A percentile compares a stretch with the other conserved stretches of the same genome.
Evolutionary conservation across 1,284 basidiomycete genomes (phyloP).

Genomic region (Neonothopanus nambi): DNA sequence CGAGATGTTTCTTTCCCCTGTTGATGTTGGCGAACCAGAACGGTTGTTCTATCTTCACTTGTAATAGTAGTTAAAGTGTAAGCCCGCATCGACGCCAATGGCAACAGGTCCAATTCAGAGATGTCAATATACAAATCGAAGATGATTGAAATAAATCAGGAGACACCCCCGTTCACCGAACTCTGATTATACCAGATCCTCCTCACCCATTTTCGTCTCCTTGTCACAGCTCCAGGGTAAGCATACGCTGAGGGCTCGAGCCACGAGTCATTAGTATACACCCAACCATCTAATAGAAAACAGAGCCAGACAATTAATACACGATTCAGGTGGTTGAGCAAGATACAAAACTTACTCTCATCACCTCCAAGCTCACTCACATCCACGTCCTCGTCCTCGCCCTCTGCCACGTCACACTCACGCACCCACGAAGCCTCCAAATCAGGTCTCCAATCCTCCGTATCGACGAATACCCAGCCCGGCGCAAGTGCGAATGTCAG

Average conservation of each 20-base stretch:
- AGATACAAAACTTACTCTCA: conserved; percentile 35
- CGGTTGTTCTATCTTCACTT: too few relatives aligned
- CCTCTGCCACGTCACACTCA: not conserved
- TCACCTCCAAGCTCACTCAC: conserved; percentile 36
- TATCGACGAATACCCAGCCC: conserved; percentile 71
- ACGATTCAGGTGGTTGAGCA: conserved; percentile 2
- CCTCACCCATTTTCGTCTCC: conserved; percentile 16
- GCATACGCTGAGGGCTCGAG: conserved; percentile 46
- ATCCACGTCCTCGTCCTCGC: not conserved
- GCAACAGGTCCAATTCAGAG: too few relatives aligned
- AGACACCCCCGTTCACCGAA: not conserved
- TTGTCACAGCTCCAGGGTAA: conserved; percentile 31
- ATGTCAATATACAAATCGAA: too few relatives aligned
- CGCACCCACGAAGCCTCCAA: conserved; percentile 52
- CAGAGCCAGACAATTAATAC: not conserved
- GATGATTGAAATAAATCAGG: too few relatives aligned
- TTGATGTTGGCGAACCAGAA: too few relatives aligned
- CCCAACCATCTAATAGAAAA: conserved; percentile 61
- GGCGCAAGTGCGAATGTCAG: conserved; percentile 70
- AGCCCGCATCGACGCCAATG: too few relatives aligned
- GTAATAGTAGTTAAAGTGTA: too few relatives aligned
- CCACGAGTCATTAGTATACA: conserved; percentile 77
- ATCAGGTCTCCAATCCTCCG: conserved; percentile 75
- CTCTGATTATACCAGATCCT: conserved; percentile 10
- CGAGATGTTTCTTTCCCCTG: too few relatives aligned